These are phyloP conservation scores for Aspergillus tubingensis DNA, from an alignment of 2,329 filamentous ascomycete species.

Conservation along the genomic window DNA sequence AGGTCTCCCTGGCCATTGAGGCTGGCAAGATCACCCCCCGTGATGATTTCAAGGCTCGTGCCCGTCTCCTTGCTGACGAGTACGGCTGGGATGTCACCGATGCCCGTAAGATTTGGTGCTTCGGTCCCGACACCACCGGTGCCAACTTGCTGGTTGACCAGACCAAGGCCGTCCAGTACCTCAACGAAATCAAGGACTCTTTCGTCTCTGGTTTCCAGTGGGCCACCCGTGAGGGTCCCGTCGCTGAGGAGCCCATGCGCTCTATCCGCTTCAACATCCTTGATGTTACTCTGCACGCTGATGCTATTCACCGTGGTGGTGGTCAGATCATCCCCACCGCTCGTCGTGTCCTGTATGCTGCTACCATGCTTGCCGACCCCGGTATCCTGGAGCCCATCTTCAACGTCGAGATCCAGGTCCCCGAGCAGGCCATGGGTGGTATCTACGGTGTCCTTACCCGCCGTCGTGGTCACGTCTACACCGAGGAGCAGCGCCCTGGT, in stretches of 20 bases:
- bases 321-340: conserved; percentile 98
- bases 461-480: conserved; percentile 98
- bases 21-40: conserved; percentile 85
- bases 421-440: conserved; percentile 98
- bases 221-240: conserved; percentile 95
- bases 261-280: conserved; percentile 97
- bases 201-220: conserved; percentile 99
- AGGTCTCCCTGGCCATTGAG: conserved; percentile 89
- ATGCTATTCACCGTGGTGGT: conserved; percentile 99
- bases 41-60: conserved; percentile 99
- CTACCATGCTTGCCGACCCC: conserved; percentile 86
- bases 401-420: conserved; percentile 98
- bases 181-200: conserved; percentile 99
- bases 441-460: conserved; percentile 99
- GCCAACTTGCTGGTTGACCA: conserved; percentile 99
- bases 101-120: conserved; percentile 99
- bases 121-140: conserved; percentile 95
- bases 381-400: conserved; percentile 95
- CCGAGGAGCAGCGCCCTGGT: conserved; percentile 95
- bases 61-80: conserved; percentile 93
- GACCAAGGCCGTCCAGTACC: conserved; percentile 99
- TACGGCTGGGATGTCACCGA: conserved; percentile 99
- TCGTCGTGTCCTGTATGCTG: conserved; percentile 95
- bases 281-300: conserved; percentile 98
- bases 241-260: conserved; percentile 98